Evolutionary conservation across 1,139 yeast species (phyloP), one percentile per base, ranked within the genome.

Genomic region (Taphrina deformans): DNA sequence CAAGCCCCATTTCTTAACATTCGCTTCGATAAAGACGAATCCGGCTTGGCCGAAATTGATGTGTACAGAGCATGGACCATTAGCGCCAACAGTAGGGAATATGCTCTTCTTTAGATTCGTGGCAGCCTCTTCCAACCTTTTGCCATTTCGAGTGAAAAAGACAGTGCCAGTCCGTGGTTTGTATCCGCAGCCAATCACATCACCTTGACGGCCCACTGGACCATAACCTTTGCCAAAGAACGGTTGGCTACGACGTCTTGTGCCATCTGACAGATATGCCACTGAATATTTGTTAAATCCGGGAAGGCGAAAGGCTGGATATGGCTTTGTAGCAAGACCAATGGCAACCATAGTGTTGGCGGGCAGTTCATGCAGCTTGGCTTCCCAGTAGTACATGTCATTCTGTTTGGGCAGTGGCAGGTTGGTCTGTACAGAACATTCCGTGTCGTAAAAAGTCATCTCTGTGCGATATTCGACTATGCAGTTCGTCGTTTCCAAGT

Each of bases 1-100:
- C 71, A 93, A 87, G 2, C 97, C 97, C 81, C 96, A 89, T 75
- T 91, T 92, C 71, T 90, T 83, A 33, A 90, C 96, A 75, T 93
- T 92, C 5, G 97, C 98, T 75, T 93, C 98, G 67, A 93, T 89
- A 79, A 89, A 92, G 1, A 93, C 97, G 77, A 85, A 93, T 0
- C 98, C 99, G 58, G 86, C 78, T 73, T 91, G 97, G 0, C 99
- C 99, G 66, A 93, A 77, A 74, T 93, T 93, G 14, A 88, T 92
- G 71, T 87, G 88, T 62, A 93, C 82, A 69, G 85, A 75, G 75
- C 96, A 84, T 65, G 92, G 81, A 71, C 87, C 84, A 73, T 85
- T 82, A 72, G 95, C 80, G 7, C 99, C 99, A n/a, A 93, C 79
- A 2, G 95, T 89, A 6, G 98, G 98, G 72, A 85, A 91, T 72